Evolutionary conservation across 148 eudicot species (phyloP), one percentile per base, ranked within the genome.

Genomic region (Cornus kousa): DNA sequence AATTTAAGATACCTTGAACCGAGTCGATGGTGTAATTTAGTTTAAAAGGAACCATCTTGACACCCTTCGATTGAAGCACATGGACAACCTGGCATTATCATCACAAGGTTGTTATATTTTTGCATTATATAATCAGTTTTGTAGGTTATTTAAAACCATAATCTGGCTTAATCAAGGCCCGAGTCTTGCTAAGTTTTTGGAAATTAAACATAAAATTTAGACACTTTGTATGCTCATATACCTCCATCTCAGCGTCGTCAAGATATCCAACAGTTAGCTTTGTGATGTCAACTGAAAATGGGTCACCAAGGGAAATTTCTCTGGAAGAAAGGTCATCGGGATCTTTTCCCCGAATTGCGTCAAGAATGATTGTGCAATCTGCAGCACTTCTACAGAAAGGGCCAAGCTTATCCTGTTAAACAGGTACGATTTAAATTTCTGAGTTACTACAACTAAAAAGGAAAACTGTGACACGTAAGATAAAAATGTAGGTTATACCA

Each of bases 191-290:
- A 19, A 57, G 64, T 14, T 57, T 57, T 16, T 57, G 64, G 14
- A 57, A 57, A 57, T 57, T 57, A 16, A 57, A 57, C 19, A 57
- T 57, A 9, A 14, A 1, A 12, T 57, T 13, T 57, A 57, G 20
- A 12, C 64, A 57, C 64, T 1, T 57, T 20, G n/a, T 8, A 57
- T 12, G 64, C 79, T 75, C 71, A 6, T 43, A 43, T 43, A 95
- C 98, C 90, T 95, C 96, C 87, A 87, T 89, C 76, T 93, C 97
- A 73, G 98, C 93, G 83, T 95, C 98, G 37, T 90, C 90, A 67
- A 95, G 90, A 85, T 93, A 93, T 69, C 98, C 97, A 80, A 95
- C 94, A 43, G 89, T 91, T 60, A 95, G 85, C 81, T 93, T 89
- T 62, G 89, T 83, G 35, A 93, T 82, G 81, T 95, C 96, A 55